These are phyloP conservation scores for Citrullus mucosospermus DNA, from an alignment of 306 rosid species.

Conservation along the genomic window DNA sequence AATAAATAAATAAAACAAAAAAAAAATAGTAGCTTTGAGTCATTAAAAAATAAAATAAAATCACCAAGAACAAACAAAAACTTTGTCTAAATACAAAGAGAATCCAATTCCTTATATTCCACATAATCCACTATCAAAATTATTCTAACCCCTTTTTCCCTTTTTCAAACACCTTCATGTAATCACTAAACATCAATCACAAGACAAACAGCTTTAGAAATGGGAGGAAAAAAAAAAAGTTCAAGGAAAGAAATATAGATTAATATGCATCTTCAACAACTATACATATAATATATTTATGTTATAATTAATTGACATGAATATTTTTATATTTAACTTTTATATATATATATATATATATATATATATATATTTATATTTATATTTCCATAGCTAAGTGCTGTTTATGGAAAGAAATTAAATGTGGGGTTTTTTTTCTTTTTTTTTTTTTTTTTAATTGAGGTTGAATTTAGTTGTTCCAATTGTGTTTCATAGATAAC, in stretches of 20 bases:
- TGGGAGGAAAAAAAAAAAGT: background rate
- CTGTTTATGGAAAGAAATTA: background rate
- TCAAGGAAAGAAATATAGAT: background rate
- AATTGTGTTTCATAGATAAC: conserved; percentile 17
- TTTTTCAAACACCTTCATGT: background rate
- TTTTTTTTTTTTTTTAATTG: background rate
- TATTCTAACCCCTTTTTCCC: background rate
- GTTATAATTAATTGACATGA: background rate
- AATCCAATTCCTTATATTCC: background rate
- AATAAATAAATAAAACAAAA: background rate
- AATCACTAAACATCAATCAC: background rate
- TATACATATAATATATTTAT: background rate
- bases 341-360: background rate
- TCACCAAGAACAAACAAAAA: background rate
- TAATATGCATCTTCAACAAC: background rate
- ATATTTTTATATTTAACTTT: background rate
- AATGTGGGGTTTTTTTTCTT: background rate
- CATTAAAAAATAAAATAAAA: background rate
- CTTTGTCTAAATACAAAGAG: background rate
- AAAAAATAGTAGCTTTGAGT: background rate
- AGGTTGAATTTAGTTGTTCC: background rate
- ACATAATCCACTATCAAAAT: background rate
- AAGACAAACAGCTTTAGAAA: background rate
- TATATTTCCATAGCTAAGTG: background rate
- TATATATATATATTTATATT: background rate